A percentile compares a stretch with the other conserved stretches of the same genome.
Conservation (phyloP, 108 stramenopile species). For the Pseudonitzschia delicatissima region DNA sequence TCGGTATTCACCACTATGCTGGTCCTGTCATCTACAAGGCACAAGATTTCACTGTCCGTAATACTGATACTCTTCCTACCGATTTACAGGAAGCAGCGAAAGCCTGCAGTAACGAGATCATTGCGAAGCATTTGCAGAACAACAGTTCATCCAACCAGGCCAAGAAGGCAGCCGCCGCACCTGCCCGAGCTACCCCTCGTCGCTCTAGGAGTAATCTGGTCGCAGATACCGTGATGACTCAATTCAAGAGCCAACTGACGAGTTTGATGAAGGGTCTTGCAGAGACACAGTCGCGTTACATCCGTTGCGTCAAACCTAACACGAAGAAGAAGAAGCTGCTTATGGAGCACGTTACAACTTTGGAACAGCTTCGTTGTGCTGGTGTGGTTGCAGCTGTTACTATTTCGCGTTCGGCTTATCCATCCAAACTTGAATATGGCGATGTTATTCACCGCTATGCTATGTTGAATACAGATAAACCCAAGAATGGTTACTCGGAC, state of each 20-base stretch:
- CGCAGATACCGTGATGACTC: slow-evolving; percentile 71
- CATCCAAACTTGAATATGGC: slow-evolving; percentile 77
- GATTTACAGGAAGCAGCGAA: slow-evolving; percentile 56
- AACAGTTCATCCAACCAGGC: slow-evolving; percentile 33
- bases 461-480: slow-evolving; percentile 32
- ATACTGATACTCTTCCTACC: slow-evolving; percentile 78
- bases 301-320: slow-evolving; percentile 87
- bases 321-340: slow-evolving; percentile 61
- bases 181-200: slow-evolving; percentile 24
- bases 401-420: slow-evolving; percentile 90
- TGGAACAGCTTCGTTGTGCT: slow-evolving; percentile 92
- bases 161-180: slow-evolving; percentile 34
- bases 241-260: slow-evolving; percentile 73
- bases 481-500: slow-evolving; percentile 24
- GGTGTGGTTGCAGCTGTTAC: slow-evolving; percentile 92
- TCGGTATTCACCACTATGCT: slow-evolving; percentile 94
- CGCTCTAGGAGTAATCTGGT: slow-evolving; percentile 47
- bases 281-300: slow-evolving; percentile 77
- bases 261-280: slow-evolving; percentile 68
- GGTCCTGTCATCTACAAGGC: slow-evolving; percentile 87
- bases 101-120: slow-evolving; percentile 46
- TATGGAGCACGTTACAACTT: slow-evolving; percentile 77
- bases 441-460: slow-evolving; percentile 65
- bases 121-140: slow-evolving; percentile 36
- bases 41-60: slow-evolving; percentile 77